phyloP scores from a whole-genome alignment of 345 rosid genomes.

The Hibiscus syriacus region DNA sequence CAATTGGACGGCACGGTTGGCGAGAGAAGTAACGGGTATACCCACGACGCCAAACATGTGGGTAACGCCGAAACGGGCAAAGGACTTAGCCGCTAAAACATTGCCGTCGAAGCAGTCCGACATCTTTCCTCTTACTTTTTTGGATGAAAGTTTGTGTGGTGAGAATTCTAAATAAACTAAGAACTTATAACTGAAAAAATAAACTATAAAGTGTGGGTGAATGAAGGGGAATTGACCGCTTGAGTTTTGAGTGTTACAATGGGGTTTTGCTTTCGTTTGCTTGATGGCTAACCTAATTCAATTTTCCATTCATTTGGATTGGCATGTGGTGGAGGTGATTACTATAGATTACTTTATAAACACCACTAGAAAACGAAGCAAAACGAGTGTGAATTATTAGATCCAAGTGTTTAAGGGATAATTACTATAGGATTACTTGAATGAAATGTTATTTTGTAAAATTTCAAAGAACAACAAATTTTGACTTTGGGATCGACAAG shows the following conservation, averaged over 20 bases:
- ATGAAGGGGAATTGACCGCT: not conserved
- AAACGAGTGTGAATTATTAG: too few relatives aligned
- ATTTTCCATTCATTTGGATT: too few relatives aligned
- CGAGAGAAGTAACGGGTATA: constrained; percentile 87
- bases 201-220: not conserved
- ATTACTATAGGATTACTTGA: too few relatives aligned
- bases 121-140: not conserved
- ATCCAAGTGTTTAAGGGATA: too few relatives aligned
- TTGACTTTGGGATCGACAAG: too few relatives aligned
- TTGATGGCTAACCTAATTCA: too few relatives aligned
- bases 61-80: constrained; percentile 64
- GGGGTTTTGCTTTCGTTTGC: not conserved
- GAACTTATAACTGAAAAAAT: not conserved
- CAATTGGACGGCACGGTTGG: constrained; percentile 63
- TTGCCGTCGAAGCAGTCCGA: constrained; percentile 56
- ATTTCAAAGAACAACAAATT: too few relatives aligned
- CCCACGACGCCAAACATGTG: constrained; percentile 98
- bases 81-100: constrained; percentile 52
- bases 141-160: not conserved
- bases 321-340: not conserved
- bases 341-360: too few relatives aligned
- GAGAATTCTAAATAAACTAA: not conserved
- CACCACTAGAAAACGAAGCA: too few relatives aligned
- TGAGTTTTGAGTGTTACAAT: not conserved
- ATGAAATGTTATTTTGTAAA: too few relatives aligned